These are phyloP conservation scores for Tulasnella sp. DNA, from an alignment of 768 basidiomycete species.

Conservation along the genomic window DNA sequence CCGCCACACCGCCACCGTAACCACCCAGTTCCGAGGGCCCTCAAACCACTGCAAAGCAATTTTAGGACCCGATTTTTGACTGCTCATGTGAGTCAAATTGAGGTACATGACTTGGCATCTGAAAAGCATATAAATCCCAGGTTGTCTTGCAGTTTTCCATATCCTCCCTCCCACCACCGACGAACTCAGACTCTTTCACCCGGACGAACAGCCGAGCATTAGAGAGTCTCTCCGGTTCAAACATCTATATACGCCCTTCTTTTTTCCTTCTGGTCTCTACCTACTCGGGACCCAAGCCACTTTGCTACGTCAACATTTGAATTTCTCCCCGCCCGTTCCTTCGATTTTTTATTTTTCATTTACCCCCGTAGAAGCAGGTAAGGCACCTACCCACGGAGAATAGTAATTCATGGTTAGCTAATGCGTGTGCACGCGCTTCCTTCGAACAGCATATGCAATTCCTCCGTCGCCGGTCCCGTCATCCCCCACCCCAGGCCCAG, in stretches of 20 bases:
- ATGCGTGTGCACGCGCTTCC: background rate
- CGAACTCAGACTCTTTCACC: background rate
- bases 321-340: background rate
- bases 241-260: background rate
- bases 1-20: background rate
- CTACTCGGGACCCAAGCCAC: background rate
- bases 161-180: background rate
- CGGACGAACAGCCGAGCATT: background rate
- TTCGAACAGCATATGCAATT: background rate
- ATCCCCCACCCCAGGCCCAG: background rate
- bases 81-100: background rate
- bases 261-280: background rate
- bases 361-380: background rate
- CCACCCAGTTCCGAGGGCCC: background rate
- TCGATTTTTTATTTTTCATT: background rate
- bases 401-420: background rate
- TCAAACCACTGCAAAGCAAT: background rate
- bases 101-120: background rate
- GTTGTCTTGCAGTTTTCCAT: background rate
- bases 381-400: background rate
- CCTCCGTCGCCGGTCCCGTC: background rate
- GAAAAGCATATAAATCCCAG: background rate
- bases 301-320: background rate
- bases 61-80: background rate
- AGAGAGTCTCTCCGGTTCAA: background rate